Evolutionary conservation across 257 asterid genomes (phyloP).

Genomic region (Solanum rostratum): DNA sequence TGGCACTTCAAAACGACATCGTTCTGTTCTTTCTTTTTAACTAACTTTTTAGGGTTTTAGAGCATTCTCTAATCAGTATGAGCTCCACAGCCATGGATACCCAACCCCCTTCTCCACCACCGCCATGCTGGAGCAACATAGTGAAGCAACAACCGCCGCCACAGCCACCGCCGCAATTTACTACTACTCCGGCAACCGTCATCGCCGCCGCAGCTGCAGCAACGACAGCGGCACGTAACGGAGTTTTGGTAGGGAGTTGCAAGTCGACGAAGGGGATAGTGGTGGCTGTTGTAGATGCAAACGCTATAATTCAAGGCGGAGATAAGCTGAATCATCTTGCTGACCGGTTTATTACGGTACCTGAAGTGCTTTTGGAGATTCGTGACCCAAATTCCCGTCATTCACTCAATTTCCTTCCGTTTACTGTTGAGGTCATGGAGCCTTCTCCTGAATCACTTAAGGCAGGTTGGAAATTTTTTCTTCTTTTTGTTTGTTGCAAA

Average conservation of each 20-base stretch:
- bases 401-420: constrained; percentile 71
- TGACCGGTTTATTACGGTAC: constrained; percentile 72
- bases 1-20: background rate
- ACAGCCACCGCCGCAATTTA: background rate
- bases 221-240: background rate
- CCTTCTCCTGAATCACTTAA: constrained; percentile 70
- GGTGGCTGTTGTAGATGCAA: constrained; percentile 91
- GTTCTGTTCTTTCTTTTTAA: background rate
- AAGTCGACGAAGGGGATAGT: constrained; percentile 70
- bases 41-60: constrained; percentile 11
- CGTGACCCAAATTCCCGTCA: constrained; percentile 91
- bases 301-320: constrained; percentile 82
- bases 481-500: background rate
- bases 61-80: background rate
- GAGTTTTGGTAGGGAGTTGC: constrained; percentile 59
- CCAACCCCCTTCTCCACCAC: constrained; percentile 9
- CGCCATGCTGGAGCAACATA: constrained; percentile 49
- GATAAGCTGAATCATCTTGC: constrained; percentile 47
- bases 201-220: background rate
- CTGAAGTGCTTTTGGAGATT: constrained; percentile 70
- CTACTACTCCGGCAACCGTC: background rate
- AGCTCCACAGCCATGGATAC: constrained; percentile 10
- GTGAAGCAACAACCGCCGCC: constrained; percentile 35
- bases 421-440: constrained; percentile 61
- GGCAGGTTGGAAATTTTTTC: constrained; percentile 30